These are phyloP conservation scores for Zasmidium angulare DNA, from an alignment of 2,329 filamentous ascomycete species.

Conservation along the genomic window DNA sequence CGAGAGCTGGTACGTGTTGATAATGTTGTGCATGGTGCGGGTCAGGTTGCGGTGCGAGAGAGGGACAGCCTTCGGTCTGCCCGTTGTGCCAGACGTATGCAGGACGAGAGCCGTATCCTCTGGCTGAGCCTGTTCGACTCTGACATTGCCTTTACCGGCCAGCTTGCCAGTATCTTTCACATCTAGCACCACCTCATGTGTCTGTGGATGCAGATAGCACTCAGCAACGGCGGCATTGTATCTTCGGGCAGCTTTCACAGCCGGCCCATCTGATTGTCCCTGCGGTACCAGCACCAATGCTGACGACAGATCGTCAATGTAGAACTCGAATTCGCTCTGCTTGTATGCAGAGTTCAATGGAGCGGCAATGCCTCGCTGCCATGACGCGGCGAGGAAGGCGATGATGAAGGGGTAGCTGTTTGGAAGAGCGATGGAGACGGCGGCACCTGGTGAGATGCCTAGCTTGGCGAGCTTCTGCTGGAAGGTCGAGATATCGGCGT, in stretches of 20 bases:
- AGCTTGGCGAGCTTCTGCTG: slow-evolving; percentile 75
- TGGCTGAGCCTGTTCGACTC: slow-evolving; percentile 58
- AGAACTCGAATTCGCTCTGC: slow-evolving; percentile 88
- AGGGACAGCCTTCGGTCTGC: slow-evolving; percentile 80
- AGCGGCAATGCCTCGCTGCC: slow-evolving; percentile 79
- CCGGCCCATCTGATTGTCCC: slow-evolving; percentile 65
- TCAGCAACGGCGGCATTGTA: slow-evolving; percentile 84
- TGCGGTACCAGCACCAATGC: slow-evolving; percentile 73
- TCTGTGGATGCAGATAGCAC: slow-evolving; percentile 69
- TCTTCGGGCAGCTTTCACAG: slow-evolving; percentile 73
- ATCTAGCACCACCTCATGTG: slow-evolving; percentile 69
- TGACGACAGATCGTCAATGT: slow-evolving; percentile 83
- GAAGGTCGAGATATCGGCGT: slow-evolving; percentile 66
- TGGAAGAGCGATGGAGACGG: slow-evolving; percentile 78
- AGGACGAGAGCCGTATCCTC: slow-evolving; percentile 79
- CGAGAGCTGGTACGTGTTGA: slow-evolving; percentile 72
- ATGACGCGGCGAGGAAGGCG: slow-evolving; percentile 80
- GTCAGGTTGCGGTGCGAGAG: slow-evolving; percentile 79
- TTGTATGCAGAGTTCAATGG: slow-evolving; percentile 89
- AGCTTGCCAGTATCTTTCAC: slow-evolving; percentile 75
- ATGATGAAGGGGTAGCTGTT: slow-evolving; percentile 90
- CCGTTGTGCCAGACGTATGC: slow-evolving; percentile 83
- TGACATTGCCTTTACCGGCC: slow-evolving; percentile 48
- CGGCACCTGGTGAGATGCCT: slow-evolving; percentile 66
- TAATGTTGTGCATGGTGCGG: slow-evolving; percentile 80